phyloP scores from a whole-genome alignment of 1,139 yeast genomes.

The Arxiozyma slooffiae region DNA sequence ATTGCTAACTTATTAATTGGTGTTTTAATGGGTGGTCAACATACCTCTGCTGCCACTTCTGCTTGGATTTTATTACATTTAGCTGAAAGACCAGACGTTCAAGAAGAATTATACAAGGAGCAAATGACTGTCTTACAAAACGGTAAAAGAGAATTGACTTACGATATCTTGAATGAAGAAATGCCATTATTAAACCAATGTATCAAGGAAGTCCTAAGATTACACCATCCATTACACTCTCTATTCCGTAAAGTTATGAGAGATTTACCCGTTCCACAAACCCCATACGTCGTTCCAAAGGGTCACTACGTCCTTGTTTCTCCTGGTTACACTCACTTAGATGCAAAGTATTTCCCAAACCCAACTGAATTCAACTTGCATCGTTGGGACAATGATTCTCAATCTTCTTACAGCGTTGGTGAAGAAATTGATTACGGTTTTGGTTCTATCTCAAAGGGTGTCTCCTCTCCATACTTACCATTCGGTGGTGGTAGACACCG shows the following conservation, averaged over 20 bases:
- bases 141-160: constrained; percentile 51
- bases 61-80: constrained; percentile 90
- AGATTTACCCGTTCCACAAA: constrained; percentile 69
- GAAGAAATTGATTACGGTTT: constrained; percentile 85
- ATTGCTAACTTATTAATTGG: constrained; percentile 92
- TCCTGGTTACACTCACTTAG: constrained; percentile 83
- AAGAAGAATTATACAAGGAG: constrained; percentile 70
- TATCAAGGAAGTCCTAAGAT: constrained; percentile 85
- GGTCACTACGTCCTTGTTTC: constrained; percentile 87
- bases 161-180: constrained; percentile 63
- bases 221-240: constrained; percentile 95
- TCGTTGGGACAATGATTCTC: constrained; percentile 65
- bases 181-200: constrained; percentile 73
- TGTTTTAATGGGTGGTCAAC: constrained; percentile 98
- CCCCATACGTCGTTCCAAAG: constrained; percentile 72
- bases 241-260: constrained; percentile 83
- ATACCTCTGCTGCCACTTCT: constrained; percentile 92
- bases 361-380: constrained; percentile 67
- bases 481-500: constrained; percentile 99
- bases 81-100: constrained; percentile 76
- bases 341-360: constrained; percentile 67
- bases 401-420: constrained; percentile 33
- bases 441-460: constrained; percentile 94
- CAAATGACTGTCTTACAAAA: constrained; percentile 54
- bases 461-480: constrained; percentile 88